Evolutionary conservation across 1,284 basidiomycete species (phyloP).

Genomic region (Sphagnurus paluster): DNA sequence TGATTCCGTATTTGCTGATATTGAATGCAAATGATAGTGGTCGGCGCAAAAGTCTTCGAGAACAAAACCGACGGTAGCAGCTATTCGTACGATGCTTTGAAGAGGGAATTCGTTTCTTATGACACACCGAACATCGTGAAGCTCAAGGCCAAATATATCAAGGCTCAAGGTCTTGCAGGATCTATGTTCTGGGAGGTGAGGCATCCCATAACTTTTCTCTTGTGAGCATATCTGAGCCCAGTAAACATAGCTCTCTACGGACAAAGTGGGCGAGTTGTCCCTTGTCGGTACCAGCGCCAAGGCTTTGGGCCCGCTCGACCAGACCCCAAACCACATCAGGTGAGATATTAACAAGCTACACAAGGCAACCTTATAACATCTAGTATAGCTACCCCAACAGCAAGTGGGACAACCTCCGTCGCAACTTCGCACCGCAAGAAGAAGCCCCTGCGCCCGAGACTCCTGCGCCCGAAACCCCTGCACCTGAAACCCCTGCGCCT

Average conservation of each 20-base stretch:
- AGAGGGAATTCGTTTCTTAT: slow-evolving; percentile 72
- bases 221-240: slow-evolving; percentile 14
- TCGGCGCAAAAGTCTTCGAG: slow-evolving; percentile 66
- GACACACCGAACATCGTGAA: slow-evolving; percentile 76
- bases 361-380: background rate
- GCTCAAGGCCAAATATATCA: slow-evolving; percentile 78
- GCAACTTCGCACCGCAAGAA: slow-evolving; percentile 61
- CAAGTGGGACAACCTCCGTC: slow-evolving; percentile 68
- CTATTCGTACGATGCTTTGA: slow-evolving; percentile 76
- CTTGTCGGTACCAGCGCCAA: slow-evolving; percentile 51
- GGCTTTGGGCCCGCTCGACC: slow-evolving; percentile 56
- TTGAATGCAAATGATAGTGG: slow-evolving; percentile 36
- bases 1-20: background rate
- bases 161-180: slow-evolving; percentile 63
- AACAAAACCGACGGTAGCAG: slow-evolving; percentile 73
- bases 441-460: too few relatives aligned
- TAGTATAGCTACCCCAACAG: slow-evolving; percentile 65
- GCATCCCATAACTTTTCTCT: slow-evolving; percentile 16
- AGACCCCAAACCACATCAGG: slow-evolving; percentile 71
- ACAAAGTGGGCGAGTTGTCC: slow-evolving; percentile 57
- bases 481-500: too few relatives aligned
- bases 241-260: slow-evolving; percentile 57
- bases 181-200: slow-evolving; percentile 82
- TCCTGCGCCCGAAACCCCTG: too few relatives aligned
- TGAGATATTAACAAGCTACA: slow-evolving; percentile 19